phyloP scores from a whole-genome alignment of 805 yeast genomes.

The Candida gorgasii region DNA sequence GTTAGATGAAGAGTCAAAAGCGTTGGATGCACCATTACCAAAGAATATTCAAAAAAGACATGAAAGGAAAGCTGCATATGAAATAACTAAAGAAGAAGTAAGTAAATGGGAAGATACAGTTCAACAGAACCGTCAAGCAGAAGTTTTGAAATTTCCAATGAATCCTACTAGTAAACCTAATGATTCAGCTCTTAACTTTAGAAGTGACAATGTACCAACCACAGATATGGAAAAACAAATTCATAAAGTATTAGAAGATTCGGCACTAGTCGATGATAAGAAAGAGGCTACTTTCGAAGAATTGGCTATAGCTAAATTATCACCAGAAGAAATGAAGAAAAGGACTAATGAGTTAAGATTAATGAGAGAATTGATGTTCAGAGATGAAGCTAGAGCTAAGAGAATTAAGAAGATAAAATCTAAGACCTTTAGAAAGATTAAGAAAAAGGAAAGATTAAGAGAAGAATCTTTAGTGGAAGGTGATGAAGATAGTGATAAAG shows the following conservation, averaged over 20 bases:
- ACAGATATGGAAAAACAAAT: constrained; percentile 71
- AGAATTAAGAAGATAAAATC: constrained; percentile 94
- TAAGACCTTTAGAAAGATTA: constrained; percentile 80
- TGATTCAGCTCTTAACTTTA: constrained; percentile 53
- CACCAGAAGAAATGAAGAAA: constrained; percentile 74
- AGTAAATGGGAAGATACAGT: constrained; percentile 87
- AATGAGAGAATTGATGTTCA: constrained; percentile 95
- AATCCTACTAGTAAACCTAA: constrained; percentile 48
- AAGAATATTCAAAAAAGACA: constrained; percentile 80
- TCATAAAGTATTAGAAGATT: constrained; percentile 57
- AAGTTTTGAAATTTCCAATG: constrained; percentile 77
- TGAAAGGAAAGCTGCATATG: constrained; percentile 89
- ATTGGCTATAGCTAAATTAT: constrained; percentile 74
- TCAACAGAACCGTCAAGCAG: constrained; percentile 76
- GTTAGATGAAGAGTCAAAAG: constrained; percentile 43
- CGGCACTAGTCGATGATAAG: constrained; percentile 69
- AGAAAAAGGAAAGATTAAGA: constrained; percentile 77
- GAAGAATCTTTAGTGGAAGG: constrained; percentile 69
- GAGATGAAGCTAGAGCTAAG: constrained; percentile 89
- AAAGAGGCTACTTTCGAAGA: constrained; percentile 86
- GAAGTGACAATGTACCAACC: constrained; percentile 41
- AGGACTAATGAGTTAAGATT: constrained; percentile 80
- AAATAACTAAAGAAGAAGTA: constrained; percentile 82
- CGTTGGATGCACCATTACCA: constrained; percentile 81
- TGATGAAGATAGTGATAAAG: constrained; percentile 49